These are phyloP conservation scores for Zymoseptoria brevis DNA, from an alignment of 2,329 filamentous ascomycete species.

Conservation along the genomic window DNA sequence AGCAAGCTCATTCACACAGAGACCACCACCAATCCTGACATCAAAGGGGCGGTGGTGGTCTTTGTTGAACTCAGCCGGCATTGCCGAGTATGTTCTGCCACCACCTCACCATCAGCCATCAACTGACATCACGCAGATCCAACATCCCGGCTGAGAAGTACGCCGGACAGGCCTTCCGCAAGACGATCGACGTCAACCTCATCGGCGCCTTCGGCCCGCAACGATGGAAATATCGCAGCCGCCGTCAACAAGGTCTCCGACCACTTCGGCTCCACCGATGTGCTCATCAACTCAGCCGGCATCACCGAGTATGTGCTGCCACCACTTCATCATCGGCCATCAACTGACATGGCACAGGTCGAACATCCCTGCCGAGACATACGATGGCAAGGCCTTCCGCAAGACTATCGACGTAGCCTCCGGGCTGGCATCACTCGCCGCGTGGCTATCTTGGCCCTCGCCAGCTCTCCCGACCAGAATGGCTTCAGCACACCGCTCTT, in stretches of 20 bases:
- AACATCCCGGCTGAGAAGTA: constrained; percentile 78
- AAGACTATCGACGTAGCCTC: constrained; percentile 65
- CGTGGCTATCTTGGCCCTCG: constrained; percentile 27
- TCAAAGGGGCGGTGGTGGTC: constrained; percentile 52
- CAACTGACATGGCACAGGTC: constrained; percentile 40
- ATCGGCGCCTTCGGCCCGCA: too few species aligned
- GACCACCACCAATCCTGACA: constrained; percentile 67
- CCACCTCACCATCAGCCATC: neutral
- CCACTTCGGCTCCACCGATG: constrained; percentile 59
- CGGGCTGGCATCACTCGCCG: too few species aligned
- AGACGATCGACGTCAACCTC: constrained; percentile 59
- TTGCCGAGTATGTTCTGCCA: constrained; percentile 53
- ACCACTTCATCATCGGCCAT: neutral
- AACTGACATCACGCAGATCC: constrained; percentile 42
- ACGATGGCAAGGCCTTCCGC: constrained; percentile 68
- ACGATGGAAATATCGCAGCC: constrained; percentile 60
- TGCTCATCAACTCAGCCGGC: constrained; percentile 66
- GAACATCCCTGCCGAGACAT: constrained; percentile 74
- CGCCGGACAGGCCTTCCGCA: constrained; percentile 67
- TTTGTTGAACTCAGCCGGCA: constrained; percentile 59
- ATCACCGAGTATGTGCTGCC: constrained; percentile 56
- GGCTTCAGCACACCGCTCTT: constrained; percentile 33
- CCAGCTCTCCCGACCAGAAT: constrained; percentile 31
- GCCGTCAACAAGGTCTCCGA: constrained; percentile 59
- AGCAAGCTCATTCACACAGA: too few species aligned